Conservation (phyloP, 257 asterid species). For the Lycium barbarum region DNA sequence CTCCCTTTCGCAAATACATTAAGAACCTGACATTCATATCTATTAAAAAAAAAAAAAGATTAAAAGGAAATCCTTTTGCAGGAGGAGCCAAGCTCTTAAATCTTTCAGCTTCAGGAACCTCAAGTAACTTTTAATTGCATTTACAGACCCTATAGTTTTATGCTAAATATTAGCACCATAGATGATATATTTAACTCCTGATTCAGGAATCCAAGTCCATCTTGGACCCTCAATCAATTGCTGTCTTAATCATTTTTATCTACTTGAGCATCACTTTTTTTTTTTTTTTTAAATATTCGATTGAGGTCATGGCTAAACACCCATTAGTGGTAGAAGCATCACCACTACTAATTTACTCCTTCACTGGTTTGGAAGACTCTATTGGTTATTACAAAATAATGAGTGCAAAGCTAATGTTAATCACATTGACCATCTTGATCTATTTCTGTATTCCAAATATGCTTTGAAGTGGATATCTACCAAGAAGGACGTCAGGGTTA, state of each 20-base stretch:
- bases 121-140: not conserved
- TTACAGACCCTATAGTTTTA: not conserved
- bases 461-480: conserved; percentile 6
- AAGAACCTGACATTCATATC: not conserved
- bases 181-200: not conserved
- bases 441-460: not conserved
- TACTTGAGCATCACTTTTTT: not conserved
- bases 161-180: not conserved
- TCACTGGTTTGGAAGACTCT: not conserved
- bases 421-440: not conserved
- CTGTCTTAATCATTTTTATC: conserved; percentile 16
- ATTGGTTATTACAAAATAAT: not conserved
- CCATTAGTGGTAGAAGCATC: not conserved
- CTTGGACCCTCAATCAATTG: not conserved
- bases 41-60: not conserved
- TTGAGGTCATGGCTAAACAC: not conserved
- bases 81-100: not conserved
- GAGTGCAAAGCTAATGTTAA: not conserved
- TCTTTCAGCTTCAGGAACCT: conserved; percentile 22
- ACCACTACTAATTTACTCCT: too few relatives aligned
- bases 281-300: not conserved
- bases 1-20: not conserved
- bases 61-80: not conserved
- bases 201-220: not conserved
- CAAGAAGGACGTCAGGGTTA: conserved; percentile 15